These are phyloP conservation scores for Lentinus tigrinus DNA, from an alignment of 768 basidiomycete species.

Conservation along the genomic window DNA sequence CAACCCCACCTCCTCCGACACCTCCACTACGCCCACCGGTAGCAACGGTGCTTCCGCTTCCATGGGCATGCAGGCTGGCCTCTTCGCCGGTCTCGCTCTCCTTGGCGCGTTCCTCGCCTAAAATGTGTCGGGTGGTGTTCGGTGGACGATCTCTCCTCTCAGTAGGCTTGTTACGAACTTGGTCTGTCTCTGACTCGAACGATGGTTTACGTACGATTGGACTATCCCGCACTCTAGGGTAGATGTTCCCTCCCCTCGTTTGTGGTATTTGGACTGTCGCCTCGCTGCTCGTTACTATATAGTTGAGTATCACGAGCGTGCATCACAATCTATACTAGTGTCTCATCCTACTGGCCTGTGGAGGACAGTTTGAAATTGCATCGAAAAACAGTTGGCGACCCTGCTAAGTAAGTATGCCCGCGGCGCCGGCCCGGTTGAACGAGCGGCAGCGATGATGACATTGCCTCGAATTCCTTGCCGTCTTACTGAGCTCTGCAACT, in stretches of 20 bases:
- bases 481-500: too few relatives aligned
- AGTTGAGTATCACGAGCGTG: neutral
- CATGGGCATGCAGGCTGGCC: constrained; percentile 29
- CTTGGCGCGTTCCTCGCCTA: constrained; percentile 37
- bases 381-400: too few relatives aligned
- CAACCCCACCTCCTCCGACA: constrained; percentile 24
- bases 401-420: too few relatives aligned
- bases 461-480: too few relatives aligned
- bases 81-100: constrained; percentile 36
- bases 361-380: too few relatives aligned
- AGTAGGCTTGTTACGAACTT: neutral
- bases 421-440: too few relatives aligned
- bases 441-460: too few relatives aligned
- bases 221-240: neutral
- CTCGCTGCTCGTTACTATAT: neutral
- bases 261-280: neutral
- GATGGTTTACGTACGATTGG: constrained; percentile 2
- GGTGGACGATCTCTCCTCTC: neutral
- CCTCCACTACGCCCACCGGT: constrained; percentile 20
- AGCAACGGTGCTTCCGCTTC: constrained; percentile 30
- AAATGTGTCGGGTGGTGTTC: neutral
- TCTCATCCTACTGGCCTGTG: neutral
- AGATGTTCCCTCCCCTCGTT: neutral
- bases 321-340: neutral
- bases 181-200: neutral